Percentiles rank a stretch among this genome's conserved stretches.
Conservation (phyloP, 805 yeast genomes). For the Lachancea kluyveri region DNA sequence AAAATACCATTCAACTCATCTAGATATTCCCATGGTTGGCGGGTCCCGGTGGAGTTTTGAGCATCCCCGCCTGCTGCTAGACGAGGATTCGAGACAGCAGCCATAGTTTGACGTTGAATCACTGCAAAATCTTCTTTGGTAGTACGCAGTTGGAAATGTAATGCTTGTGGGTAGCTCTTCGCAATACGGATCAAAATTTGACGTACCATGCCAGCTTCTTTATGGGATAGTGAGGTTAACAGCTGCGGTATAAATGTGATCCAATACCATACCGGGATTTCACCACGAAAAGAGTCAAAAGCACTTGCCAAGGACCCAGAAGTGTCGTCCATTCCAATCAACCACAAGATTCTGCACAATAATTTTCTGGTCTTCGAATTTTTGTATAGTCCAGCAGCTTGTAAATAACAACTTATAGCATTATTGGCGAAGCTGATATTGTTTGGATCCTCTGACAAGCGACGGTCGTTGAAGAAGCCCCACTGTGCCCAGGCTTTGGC, state of each 20-base stretch:
- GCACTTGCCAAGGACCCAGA: slow-evolving; percentile 77
- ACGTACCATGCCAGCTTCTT: slow-evolving; percentile 84
- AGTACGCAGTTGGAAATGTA: slow-evolving; percentile 92
- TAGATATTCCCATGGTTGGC: slow-evolving; percentile 90
- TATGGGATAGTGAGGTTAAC: slow-evolving; percentile 80
- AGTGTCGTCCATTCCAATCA: slow-evolving; percentile 83
- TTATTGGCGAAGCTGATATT: slow-evolving; percentile 83
- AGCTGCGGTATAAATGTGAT: slow-evolving; percentile 94
- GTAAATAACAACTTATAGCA: slow-evolving; percentile 92
- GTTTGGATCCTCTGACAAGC: slow-evolving; percentile 76
- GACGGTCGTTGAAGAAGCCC: slow-evolving; percentile 91
- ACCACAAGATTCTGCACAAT: slow-evolving; percentile 87
- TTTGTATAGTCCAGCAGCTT: slow-evolving; percentile 95
- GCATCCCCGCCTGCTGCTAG: slow-evolving; percentile 21
- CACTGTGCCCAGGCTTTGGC: slow-evolving; percentile 99
- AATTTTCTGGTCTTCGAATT: slow-evolving; percentile 85
- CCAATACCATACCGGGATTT: slow-evolving; percentile 99
- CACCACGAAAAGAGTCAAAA: slow-evolving; percentile 88
- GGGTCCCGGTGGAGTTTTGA: slow-evolving; percentile 27
- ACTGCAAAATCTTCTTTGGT: slow-evolving; percentile 91
- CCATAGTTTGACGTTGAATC: slow-evolving; percentile 68
- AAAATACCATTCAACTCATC: slow-evolving; percentile 89
- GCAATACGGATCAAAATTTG: slow-evolving; percentile 88
- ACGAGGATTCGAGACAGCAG: slow-evolving; percentile 35
- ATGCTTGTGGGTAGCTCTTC: slow-evolving; percentile 93